Conservation (phyloP, 495 filamentous ascomycete genomes). For the Aspergillus incahuasiensis region DNA sequence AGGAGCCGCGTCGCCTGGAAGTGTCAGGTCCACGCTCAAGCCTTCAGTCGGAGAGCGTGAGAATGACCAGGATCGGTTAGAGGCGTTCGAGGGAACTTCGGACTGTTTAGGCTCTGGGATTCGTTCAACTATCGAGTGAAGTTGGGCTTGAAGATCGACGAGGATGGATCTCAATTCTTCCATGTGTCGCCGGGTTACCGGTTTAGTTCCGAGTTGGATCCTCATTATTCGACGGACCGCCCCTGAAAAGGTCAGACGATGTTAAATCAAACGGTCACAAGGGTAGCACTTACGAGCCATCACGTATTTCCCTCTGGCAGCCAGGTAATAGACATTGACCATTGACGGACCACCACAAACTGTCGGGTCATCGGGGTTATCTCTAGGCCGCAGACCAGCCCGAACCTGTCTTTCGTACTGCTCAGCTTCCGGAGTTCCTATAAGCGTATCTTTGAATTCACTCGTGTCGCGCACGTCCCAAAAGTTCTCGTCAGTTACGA, state of each 20-base stretch:
- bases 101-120: slow-evolving; percentile 29
- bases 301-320: slow-evolving; percentile 41
- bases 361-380: slow-evolving; percentile 43
- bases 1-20: slow-evolving; percentile 34
- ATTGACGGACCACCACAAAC: slow-evolving; percentile 42
- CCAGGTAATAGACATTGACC: slow-evolving; percentile 47
- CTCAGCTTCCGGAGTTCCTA: slow-evolving; percentile 38
- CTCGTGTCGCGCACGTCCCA: slow-evolving; percentile 45
- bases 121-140: slow-evolving; percentile 40
- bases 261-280: slow-evolving; percentile 11
- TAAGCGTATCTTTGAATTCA: slow-evolving; percentile 43
- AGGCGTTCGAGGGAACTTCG: slow-evolving; percentile 13
- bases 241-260: slow-evolving; percentile 17
- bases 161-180: slow-evolving; percentile 42
- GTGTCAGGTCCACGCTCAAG: slow-evolving; percentile 24
- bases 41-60: slow-evolving; percentile 28
- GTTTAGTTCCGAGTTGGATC: slow-evolving; percentile 44
- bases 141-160: slow-evolving; percentile 40
- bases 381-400: slow-evolving; percentile 29
- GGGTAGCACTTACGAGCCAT: slow-evolving; percentile 39
- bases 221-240: slow-evolving; percentile 42
- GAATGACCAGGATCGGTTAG: slow-evolving; percentile 25
- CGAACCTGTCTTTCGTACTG: slow-evolving; percentile 33
- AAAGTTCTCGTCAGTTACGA: slow-evolving; percentile 43
- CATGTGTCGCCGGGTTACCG: slow-evolving; percentile 41